Conservation (phyloP, 73 alveolate species). For the Tetrahymena elliotti region DNA sequence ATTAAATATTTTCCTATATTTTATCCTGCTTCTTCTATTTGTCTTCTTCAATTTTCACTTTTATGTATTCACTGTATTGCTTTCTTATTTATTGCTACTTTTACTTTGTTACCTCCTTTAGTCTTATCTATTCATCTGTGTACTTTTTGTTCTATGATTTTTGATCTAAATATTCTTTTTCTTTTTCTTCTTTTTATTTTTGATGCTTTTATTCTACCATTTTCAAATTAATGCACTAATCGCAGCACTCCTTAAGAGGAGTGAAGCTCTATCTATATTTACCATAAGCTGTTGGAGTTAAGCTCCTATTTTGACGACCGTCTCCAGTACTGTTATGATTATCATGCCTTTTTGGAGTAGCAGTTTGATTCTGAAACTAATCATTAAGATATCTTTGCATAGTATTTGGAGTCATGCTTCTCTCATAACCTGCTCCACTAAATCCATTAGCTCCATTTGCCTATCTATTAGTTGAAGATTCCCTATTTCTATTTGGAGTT, state of each 20-base stretch:
- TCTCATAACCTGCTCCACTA: not conserved
- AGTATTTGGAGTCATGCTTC: not conserved
- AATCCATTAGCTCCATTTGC: no score
- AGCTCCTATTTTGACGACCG: not conserved
- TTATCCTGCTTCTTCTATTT: not conserved
- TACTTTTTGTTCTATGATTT: not conserved
- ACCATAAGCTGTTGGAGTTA: not conserved
- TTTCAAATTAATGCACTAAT: not conserved
- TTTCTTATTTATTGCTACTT: not conserved
- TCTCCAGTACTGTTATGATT: not conserved
- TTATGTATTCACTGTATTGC: not conserved
- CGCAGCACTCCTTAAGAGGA: not conserved
- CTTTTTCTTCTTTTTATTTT: not conserved
- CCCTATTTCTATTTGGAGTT: not conserved
- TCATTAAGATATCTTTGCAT: not conserved
- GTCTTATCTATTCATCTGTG: not conserved
- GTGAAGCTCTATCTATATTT: not conserved
- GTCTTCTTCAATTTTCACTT: not conserved
- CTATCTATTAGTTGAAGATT: not conserved
- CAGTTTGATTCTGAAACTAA: not conserved
- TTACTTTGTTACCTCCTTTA: not conserved
- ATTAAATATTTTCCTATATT: not conserved
- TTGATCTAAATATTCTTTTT: not conserved
- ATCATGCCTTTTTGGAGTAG: not conserved
- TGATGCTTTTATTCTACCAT: not conserved